Base-by-base conservation (phyloP, 345 rosid genomes). In the Ailanthus altissimus region DNA sequence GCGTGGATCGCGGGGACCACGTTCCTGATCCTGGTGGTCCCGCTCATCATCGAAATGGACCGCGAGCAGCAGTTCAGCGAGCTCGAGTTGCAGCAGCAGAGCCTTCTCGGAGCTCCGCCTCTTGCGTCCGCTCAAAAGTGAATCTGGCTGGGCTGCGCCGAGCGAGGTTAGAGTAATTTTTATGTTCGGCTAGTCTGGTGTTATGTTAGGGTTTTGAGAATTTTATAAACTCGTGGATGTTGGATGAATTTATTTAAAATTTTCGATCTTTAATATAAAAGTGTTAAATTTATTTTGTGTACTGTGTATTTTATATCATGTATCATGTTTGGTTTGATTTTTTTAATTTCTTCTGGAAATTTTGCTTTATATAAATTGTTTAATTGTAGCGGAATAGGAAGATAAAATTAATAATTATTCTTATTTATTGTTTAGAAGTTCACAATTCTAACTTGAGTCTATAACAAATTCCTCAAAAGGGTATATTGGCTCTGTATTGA, bases 1-100 rank as follows among this genome's bases (percentile, higher is more conserved):
- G 94, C 94, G 28, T 92, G 97, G 97, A 90, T 88, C 59, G 90
- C 90, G 0, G 93, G 94, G 2, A 92, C 97, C 21, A 90, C 94
- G 8, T 83, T 92, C 79, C 86, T 92, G 2, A 81, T 92, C 70
- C 89, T 92, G 8, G 88, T 80, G 7, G 92, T 92, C 25, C 97
- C 97, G 2, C 77, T 92, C 18, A 92, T 92, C 57, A 86, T 92
- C 57, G 92, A 86, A 83, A 92, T 87, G 92, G 97, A 89, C 54
- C 91, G 97, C 26, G 97, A 92, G 63, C 90, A 84, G 72, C 92
- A 88, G 72, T 53, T 90, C 20, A 86, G 25, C 25, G 97, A 92
- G 5, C 72, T 90, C 38, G 91, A 91, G 79, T 83, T 90, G 79
- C 97, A 91, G 63, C 91, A 87, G 45, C 90, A 86, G 21, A 88